Evolutionary conservation across 306 rosid species (phyloP), one percentile per base, ranked within the genome.

Genomic region (Quercus parvula): DNA sequence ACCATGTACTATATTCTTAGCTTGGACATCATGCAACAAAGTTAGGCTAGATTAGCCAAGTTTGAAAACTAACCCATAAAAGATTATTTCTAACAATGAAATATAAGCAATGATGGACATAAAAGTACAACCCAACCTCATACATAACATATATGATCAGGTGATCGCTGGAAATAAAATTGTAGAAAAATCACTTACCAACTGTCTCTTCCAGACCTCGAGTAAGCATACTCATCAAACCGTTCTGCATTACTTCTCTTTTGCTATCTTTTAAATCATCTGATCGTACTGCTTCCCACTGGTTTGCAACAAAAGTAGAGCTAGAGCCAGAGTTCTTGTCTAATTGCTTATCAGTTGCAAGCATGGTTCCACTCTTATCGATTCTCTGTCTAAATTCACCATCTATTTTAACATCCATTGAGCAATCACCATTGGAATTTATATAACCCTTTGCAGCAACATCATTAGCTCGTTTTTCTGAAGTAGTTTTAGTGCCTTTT

Each of bases 181-280:
- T 63, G 68, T 17, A 72, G 68, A 70, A 63, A 77, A 86, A 58
- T 64, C 2, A 82, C 97, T 86, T 81, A 94, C 99, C 97, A 35
- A 87, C 87, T 73, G 97, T 83, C 83, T 89, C 92, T 75, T 75
- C 88, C 33, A 84, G 78, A 51, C 89, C 89, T 59, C 38, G 87
- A 49, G 84, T 81, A 27, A 76, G 93, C 80, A 79, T 83, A 62
- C 73, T 78, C 80, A 75, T 79, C 59, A 77, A 84, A 75, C 83
- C 86, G 82, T 79, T 75, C 78, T 81, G 85, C 79, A 79, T 52
- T 76, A 63, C 71, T 22, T 76, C 85, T 67, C 79, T 84, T 55
- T 77, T 87, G 66, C 78, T 54, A 77, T 78, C 85, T 10, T 70
- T 82, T 52, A 70, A 74, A 75, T 69, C 70, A 56, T 35, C 74